Conservation (phyloP, 441 rosid genomes). For the Flueggea neowawraea region DNA sequence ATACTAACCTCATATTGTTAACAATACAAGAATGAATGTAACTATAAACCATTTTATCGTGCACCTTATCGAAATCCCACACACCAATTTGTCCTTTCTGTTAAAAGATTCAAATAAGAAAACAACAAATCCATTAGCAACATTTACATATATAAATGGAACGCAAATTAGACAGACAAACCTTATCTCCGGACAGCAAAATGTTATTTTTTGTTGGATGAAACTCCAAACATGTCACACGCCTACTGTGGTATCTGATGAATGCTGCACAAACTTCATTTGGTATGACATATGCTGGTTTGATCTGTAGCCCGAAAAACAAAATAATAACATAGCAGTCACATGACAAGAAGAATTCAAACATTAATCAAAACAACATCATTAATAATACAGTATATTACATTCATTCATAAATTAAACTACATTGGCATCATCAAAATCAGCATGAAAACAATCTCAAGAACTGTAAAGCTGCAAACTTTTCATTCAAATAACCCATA, state of each 20-base stretch:
- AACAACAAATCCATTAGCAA: conserved; percentile 3
- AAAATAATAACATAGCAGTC: background rate
- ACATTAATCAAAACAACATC: too few species aligned
- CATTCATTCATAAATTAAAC: too few species aligned
- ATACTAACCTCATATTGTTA: conserved; percentile 68
- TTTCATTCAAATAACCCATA: too few species aligned
- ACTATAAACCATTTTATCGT: conserved; percentile 82
- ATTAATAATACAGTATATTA: too few species aligned
- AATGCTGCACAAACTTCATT: conserved; percentile 83
- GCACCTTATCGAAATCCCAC: conserved; percentile 83
- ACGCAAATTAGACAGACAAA: conserved; percentile 12
- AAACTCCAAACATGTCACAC: conserved; percentile 90
- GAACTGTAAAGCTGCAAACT: too few species aligned
- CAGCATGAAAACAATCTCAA: too few species aligned
- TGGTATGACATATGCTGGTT: conserved; percentile 71
- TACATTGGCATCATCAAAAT: too few species aligned
- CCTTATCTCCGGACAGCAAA: conserved; percentile 96
- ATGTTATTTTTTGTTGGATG: conserved; percentile 83
- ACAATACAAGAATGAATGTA: conserved; percentile 81
- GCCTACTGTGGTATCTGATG: conserved; percentile 87
- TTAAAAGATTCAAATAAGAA: conserved; percentile 16
- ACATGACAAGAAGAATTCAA: too few species aligned
- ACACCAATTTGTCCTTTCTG: conserved; percentile 98
- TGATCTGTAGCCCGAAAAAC: conserved; percentile 39
- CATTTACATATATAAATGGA: conserved; percentile 1